phyloP scores from a whole-genome alignment of 2,329 filamentous ascomycete species.

The Tolypocladium cylindrosporum region DNA sequence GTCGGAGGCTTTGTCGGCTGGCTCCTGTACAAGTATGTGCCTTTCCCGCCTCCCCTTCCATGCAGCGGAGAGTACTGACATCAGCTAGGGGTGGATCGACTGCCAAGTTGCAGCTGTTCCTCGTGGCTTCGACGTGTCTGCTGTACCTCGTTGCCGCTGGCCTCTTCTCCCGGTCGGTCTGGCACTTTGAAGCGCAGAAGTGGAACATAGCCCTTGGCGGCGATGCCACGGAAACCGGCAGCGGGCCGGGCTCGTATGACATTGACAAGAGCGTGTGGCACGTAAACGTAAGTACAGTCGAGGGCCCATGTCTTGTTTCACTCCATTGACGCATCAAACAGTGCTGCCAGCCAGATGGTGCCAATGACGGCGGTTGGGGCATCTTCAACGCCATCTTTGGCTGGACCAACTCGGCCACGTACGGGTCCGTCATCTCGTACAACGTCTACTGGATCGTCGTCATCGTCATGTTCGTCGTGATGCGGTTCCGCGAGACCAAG shows the following conservation, averaged over 20 bases:
- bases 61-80: neutral
- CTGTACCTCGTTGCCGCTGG: constrained; percentile 78
- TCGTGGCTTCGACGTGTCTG: constrained; percentile 74
- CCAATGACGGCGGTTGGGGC: constrained; percentile 72
- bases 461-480: constrained; percentile 55
- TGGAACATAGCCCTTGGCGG: constrained; percentile 59
- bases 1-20: constrained; percentile 61
- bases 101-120: constrained; percentile 54
- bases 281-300: constrained; percentile 51
- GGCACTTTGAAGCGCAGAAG: constrained; percentile 60
- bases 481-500: constrained; percentile 57
- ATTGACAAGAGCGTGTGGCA: constrained; percentile 74
- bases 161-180: constrained; percentile 67
- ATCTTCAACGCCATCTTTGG: constrained; percentile 80
- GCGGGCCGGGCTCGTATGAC: constrained; percentile 68
- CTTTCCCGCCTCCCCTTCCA: neutral
- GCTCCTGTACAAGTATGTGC: constrained; percentile 63
- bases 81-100: constrained; percentile 28
- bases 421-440: constrained; percentile 78
- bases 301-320: neutral
- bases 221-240: constrained; percentile 37
- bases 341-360: constrained; percentile 67
- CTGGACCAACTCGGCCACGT: constrained; percentile 83
- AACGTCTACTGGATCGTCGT: constrained; percentile 79
- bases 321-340: constrained; percentile 16